Base-by-base conservation (phyloP, 495 filamentous ascomycete genomes). In the Usnea hakonensis region DNA sequence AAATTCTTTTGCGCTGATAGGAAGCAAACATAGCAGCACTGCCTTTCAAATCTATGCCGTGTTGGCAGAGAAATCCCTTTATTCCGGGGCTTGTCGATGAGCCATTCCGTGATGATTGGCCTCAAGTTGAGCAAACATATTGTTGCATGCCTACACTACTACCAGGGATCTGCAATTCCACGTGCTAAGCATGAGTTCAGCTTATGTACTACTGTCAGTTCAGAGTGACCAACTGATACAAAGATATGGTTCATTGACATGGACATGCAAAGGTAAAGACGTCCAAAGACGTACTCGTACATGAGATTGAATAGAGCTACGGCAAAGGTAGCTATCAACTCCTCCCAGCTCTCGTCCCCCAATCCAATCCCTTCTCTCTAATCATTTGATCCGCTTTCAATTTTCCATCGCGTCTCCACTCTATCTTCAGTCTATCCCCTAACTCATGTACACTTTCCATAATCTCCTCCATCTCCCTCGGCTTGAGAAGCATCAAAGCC, bases 371-470 rank as follows among this genome's bases (percentile, higher is more conserved):
- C 14, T 52, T 52, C 16, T 16, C 2, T 6, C n/a, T 52, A 2
- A 52, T 6, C 48, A 52, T 52, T 7, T 32, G 26, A 5, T 52
- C 48, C 48, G 28, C 2, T 16, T 7, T 8, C 16, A 52, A 8
- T 0, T 19, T 13, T 2, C 48, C 48, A n/a, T 52, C 28, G 28
- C 28, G 48, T 9, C 26, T 52, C 48, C 48, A 52, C 0, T 32
- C 28, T 5, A 14, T 16, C 6, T 52, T 52, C 48, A 52, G n/a
- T 16, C 48, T 17, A 52, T 52, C 48, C 6, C 48, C 48, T 28
- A 52, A 32, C 48, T 52, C 48, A 26, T 52, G 48, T 16, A 52
- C 48, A 14, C 48, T 28, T 52, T 32, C 48, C 48, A 52, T 52
- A 7, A 52, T 52, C 48, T 52, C 48, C 8, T 52, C 48, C 48